Percentiles rank a stretch among this genome's conserved stretches.
phyloP scores from a whole-genome alignment of 306 rosid species.

The Cucurbita ficifolia region DNA sequence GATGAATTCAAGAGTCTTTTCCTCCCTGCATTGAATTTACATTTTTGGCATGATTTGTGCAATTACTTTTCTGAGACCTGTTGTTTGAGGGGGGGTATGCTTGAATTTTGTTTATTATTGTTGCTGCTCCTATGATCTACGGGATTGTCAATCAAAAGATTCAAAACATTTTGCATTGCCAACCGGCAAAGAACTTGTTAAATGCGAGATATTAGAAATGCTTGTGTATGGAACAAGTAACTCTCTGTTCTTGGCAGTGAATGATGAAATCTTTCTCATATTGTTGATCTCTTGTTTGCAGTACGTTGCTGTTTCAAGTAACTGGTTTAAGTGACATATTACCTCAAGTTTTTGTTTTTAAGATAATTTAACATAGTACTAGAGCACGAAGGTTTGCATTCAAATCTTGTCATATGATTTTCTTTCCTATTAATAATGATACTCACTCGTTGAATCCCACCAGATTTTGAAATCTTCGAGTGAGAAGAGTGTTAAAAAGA shows the following conservation, averaged over 20 bases:
- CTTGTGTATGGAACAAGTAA: not conserved
- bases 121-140: not conserved
- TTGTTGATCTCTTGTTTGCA: not conserved
- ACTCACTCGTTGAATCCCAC: not conserved
- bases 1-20: not conserved
- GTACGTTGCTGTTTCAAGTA: not conserved
- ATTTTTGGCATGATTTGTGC: not conserved
- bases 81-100: not conserved
- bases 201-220: not conserved
- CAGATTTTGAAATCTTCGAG: not conserved
- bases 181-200: not conserved
- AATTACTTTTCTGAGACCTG: not conserved
- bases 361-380: not conserved
- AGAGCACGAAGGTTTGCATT: not conserved
- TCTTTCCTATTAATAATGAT: not conserved
- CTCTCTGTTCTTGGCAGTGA: not conserved
- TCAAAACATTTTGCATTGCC: not conserved
- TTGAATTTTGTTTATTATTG: not conserved
- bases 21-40: not conserved
- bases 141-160: not conserved
- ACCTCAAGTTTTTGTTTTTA: not conserved
- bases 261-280: not conserved
- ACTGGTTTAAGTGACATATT: not conserved
- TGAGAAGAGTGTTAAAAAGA: not conserved
- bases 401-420: not conserved